Conservation (phyloP, 768 basidiomycete genomes). For the Inosperma sp. region DNA sequence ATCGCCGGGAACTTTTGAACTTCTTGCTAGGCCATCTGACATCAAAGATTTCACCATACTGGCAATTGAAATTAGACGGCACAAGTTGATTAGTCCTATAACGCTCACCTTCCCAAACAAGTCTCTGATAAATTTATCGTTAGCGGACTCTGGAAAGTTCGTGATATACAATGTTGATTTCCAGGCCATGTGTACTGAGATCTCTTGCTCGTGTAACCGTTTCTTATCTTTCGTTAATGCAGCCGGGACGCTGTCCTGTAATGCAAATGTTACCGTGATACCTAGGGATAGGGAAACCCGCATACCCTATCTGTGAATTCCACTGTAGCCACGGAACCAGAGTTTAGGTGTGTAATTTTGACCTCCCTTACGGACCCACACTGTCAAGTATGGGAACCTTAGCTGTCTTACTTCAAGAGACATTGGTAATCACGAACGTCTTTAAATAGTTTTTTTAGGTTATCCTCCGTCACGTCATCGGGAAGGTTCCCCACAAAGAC, state of each 20-base stretch:
- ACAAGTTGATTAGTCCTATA: background rate
- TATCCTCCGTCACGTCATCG: conserved; percentile 51
- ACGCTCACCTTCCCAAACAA: conserved; percentile 70
- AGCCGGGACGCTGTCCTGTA: conserved; percentile 73
- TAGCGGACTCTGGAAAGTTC: conserved; percentile 84
- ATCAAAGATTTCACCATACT: conserved; percentile 92
- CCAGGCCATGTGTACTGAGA: conserved; percentile 89
- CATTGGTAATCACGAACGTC: conserved; percentile 51
- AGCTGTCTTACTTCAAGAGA: background rate
- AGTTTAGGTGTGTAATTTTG: conserved; percentile 62
- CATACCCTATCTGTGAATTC: conserved; percentile 73
- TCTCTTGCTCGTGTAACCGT: conserved; percentile 65
- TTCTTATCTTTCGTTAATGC: conserved; percentile 96
- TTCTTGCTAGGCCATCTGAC: conserved; percentile 98
- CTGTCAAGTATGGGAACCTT: conserved; percentile 37
- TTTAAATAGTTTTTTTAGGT: conserved; percentile 72
- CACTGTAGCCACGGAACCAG: conserved; percentile 71
- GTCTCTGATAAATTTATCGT: conserved; percentile 70
- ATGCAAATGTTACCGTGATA: background rate
- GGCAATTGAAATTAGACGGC: background rate
- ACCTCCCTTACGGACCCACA: conserved; percentile 85
- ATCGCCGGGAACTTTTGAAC: conserved; percentile 84
- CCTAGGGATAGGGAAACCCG: background rate
- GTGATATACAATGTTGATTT: conserved; percentile 92
- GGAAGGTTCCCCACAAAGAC: conserved; percentile 81